Evolutionary conservation across 169 alveolate species (phyloP).

Genomic region (Cryptosporidium baileyi): DNA sequence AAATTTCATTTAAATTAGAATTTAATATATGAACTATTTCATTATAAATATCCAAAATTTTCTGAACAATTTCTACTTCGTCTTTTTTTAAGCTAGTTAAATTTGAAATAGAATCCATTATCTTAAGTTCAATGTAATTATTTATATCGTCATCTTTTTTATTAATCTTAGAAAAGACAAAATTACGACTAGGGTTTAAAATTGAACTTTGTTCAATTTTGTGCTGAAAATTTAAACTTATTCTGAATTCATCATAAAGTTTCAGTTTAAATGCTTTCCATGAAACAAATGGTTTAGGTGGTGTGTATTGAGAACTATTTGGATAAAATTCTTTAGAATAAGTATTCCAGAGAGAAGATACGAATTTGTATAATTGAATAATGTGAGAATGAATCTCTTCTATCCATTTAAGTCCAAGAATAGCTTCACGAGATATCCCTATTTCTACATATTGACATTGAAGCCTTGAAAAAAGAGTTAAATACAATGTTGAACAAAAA

Average conservation of each 20-base stretch:
- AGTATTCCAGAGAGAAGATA: constrained; percentile 19
- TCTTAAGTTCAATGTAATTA: constrained; percentile 11
- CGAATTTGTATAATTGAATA: background rate
- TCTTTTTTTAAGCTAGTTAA: background rate
- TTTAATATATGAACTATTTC: background rate
- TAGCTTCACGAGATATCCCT: constrained; percentile 34
- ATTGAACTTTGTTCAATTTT: constrained; percentile 3
- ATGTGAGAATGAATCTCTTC: constrained; percentile 25
- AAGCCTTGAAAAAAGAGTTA: constrained; percentile 26
- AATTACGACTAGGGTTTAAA: background rate
- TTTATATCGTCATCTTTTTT: constrained; percentile 33
- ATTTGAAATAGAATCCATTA: constrained; percentile 23
- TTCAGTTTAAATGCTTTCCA: constrained; percentile 36
- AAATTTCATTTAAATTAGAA: background rate
- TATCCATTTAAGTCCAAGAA: constrained; percentile 52
- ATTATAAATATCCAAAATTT: constrained; percentile 7
- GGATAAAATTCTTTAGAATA: background rate
- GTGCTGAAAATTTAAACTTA: constrained; percentile 21
- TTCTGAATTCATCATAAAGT: constrained; percentile 34
- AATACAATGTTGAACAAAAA: constrained; percentile 20
- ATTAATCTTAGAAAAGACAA: background rate
- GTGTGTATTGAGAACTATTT: constrained; percentile 32
- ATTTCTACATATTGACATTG: constrained; percentile 30
- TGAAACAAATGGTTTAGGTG: constrained; percentile 54
- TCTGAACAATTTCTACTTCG: constrained; percentile 2